A percentile compares a stretch with the other conserved stretches of the same genome.
Evolutionary conservation across 2,329 filamentous ascomycete genomes (phyloP).

Genomic region (Decorospora gaudefroyi): DNA sequence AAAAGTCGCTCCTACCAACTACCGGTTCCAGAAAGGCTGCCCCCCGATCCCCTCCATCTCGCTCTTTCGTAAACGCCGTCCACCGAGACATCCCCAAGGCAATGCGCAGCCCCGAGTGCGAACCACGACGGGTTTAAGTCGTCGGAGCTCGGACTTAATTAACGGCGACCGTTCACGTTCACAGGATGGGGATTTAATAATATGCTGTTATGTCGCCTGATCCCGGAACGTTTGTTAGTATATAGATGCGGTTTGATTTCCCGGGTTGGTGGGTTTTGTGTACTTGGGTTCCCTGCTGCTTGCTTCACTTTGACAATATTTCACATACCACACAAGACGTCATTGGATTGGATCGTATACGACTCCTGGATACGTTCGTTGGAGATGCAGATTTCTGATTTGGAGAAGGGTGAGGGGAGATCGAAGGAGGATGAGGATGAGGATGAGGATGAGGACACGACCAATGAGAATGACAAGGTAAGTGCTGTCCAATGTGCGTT

Average conservation of each 20-base stretch:
- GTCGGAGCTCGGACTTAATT: conserved; percentile 14
- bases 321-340: too few species aligned
- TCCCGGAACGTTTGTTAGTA: not conserved
- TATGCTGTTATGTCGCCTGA: not conserved
- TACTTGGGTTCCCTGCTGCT: too few species aligned
- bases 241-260: conserved; percentile 2
- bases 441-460: not conserved
- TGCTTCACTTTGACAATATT: too few species aligned
- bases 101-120: conserved; percentile 1
- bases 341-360: too few species aligned
- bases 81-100: too few species aligned
- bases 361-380: too few species aligned
- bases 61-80: conserved; percentile 20
- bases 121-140: conserved; percentile 1
- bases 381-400: conserved; percentile 21
- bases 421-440: conserved; percentile 16
- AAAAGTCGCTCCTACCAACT: not conserved
- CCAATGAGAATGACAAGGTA: conserved; percentile 12
- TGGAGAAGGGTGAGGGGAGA: conserved; percentile 23
- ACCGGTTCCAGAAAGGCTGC: too few species aligned
- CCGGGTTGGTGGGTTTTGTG: not conserved
- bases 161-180: too few species aligned
- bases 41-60: conserved; percentile 11
- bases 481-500: not conserved
- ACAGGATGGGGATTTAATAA: not conserved